Evolutionary conservation across 345 rosid species (phyloP), one percentile per base, ranked within the genome.

Genomic region (Draba incana): DNA sequence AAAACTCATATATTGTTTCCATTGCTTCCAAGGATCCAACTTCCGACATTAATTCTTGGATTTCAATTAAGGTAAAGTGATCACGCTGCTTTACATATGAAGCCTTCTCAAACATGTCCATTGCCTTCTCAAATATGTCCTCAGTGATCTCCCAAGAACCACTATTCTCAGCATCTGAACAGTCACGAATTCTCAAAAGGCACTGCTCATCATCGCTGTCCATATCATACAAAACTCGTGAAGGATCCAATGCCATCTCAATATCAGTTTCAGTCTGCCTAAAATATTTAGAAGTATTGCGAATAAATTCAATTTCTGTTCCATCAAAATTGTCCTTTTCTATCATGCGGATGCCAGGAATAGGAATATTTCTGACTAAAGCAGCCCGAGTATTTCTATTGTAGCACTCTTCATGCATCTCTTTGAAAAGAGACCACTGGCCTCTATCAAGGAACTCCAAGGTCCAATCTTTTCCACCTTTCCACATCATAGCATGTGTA

Each of bases 401-500:
- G 76, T 86, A 81, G 80, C 99, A 91, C 82, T 94, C 99, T 85
- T 91, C 96, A 84, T 94, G 90, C 96, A 94, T 86, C 87, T 89
- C 97, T 82, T 89, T 94, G 72, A 94, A 94, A 65, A 86, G 84
- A 59, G 81, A 81, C 96, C 99, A 94, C 71, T 91, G 98, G 70
- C 98, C 86, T 56, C 96, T 78, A 52, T 91, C 96, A 53, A 90
- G 76, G 81, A 94, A 94, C 74, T 94, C 99, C 68, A 94, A 76
- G 24, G 64, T 82, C 99, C 99, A 94, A 71, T 94, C 96, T 74
- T 94, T 94, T 68, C 95, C 98, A 58, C 92, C 99, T 83, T 89
- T 92, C 99, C 99, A 94, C 93, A 91, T 94, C 98, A 94, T 94
- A 46, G 98, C 99, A 88, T 94, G 99, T 2, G 96, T 91, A 53